Conservation (phyloP, 2,329 filamentous ascomycete species). For the Aspergillus phoenicis region DNA sequence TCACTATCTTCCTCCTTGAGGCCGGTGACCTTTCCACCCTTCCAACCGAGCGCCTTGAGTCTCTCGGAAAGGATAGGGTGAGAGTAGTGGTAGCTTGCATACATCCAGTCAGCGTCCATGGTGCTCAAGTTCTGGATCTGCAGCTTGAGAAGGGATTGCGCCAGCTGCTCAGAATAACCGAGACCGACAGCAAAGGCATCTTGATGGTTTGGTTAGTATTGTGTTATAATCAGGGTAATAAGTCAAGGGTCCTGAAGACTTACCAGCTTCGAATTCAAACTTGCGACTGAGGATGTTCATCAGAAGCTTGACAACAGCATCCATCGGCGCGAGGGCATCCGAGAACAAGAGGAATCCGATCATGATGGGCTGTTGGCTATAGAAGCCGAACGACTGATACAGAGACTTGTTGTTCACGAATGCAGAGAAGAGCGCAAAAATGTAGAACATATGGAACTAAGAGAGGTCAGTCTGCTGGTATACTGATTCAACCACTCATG, state of each 20-base stretch:
- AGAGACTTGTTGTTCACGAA: constrained; percentile 95
- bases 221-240: constrained; percentile 4
- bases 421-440: constrained; percentile 93
- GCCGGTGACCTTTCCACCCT: constrained; percentile 56
- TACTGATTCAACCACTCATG: no score
- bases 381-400: constrained; percentile 89
- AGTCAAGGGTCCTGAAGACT: constrained; percentile 23
- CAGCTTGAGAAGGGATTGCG: constrained; percentile 88
- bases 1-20: constrained; percentile 57
- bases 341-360: constrained; percentile 98
- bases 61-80: constrained; percentile 95
- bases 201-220: constrained; percentile 34
- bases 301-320: constrained; percentile 88
- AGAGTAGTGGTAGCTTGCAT: constrained; percentile 97
- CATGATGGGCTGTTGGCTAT: constrained; percentile 81
- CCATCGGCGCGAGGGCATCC: constrained; percentile 91
- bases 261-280: constrained; percentile 93
- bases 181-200: constrained; percentile 83
- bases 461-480: constrained; percentile 9
- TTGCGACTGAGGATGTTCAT: constrained; percentile 95
- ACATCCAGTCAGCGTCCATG: constrained; percentile 99
- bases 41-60: constrained; percentile 87
- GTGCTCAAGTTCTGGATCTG: constrained; percentile 97
- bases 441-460: constrained; percentile 90
- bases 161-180: constrained; percentile 81